Evolutionary conservation across 306 rosid species (phyloP), one percentile per base, ranked within the genome.

Genomic region (Prunus mongolica): DNA sequence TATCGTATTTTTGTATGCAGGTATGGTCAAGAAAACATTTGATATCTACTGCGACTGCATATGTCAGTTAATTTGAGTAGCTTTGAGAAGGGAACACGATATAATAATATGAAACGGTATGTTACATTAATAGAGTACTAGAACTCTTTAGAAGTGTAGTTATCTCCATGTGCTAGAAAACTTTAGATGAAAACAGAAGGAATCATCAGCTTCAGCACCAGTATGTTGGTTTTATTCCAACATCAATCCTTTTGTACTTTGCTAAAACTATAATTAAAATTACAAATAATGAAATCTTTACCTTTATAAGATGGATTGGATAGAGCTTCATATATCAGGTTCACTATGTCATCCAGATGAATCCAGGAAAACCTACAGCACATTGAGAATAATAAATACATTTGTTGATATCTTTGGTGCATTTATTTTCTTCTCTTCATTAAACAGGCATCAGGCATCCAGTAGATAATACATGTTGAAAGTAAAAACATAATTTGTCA

Each of bases 281-380:
- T 60, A 69, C 52, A 65, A 56, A 32, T 25, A 76, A 57, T n/a
- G 64, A 83, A 67, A 67, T 15, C 44, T 27, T 81, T 82, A 95
- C 98, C 97, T 76, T 90, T 71, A 77, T 95, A 95, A 27, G 96
- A 90, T 69, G 98, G 96, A 91, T 91, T 95, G 77, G 72, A 67
- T 16, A 95, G 91, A 63, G 98, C 93, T 87, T 95, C 97, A 27
- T 92, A 95, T 73, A 95, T 84, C 68, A 95, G 86, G 87, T 82
- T 84, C 83, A 92, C 97, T 76, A 95, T 88, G 90, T 95, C 98
- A 60, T 95, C 99, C 84, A 90, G 79, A 83, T 92, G 99, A 92
- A 95, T 95, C 99, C 97, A 95, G 22, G 99, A 95, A 85, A 92
- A 92, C 97, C 99, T 95, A 83, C 72, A 55, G 5, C 69, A 67